Base-by-base conservation (phyloP, 139 green algal genomes). In the Nannochloris sp. region DNA sequence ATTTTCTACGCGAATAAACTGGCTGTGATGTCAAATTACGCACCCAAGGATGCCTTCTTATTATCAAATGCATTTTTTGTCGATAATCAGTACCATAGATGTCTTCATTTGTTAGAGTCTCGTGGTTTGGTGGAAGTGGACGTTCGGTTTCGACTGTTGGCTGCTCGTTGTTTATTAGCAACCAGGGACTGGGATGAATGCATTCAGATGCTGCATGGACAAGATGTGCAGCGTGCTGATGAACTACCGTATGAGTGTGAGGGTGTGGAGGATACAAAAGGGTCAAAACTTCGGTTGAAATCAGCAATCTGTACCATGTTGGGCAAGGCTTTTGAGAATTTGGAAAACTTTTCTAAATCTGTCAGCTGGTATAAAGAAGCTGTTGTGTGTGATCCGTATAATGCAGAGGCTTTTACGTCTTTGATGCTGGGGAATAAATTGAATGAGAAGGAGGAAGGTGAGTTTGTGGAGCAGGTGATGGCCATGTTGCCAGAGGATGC, bases 1-100 rank as follows among this genome's bases (percentile, higher is more conserved):
- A 75, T 87, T 1, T 98, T 98, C 61, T 97, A 90, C 48, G 92
- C 90, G 1, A 92, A 98, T 64, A 98, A 98, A 76, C 75, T 97
- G 9, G 79, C 89, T 1, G 88, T 78, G 0, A 60, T 98, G 5
- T 85, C 78, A 12, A 68, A 67, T 8, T 64, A 67, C 23, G 66
- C 62, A 0, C 74, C 79, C 3, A 78, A 57, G 8, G 90, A 98
- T 49, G 72, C 94, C 0, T 96, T 89, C 51, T 70, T 89, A 4
- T 72, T 97, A 0, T 86, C 85, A 1, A 81, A 93, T 76, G 73
- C 83, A 2, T 90, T 87, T 61, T 96, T 81, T 61, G 68, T 83
- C 7, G 75, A 58, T 36, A 66, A 72, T 21, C 85, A 96, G 63
- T 88, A 85, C 64, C 70, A 82, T 2, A 67, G 90, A 12, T 89